Percentiles rank a stretch among this genome's conserved stretches.
These are phyloP conservation scores for Ogataea minuta DNA, from an alignment of 805 yeast species.

Conservation along the genomic window DNA sequence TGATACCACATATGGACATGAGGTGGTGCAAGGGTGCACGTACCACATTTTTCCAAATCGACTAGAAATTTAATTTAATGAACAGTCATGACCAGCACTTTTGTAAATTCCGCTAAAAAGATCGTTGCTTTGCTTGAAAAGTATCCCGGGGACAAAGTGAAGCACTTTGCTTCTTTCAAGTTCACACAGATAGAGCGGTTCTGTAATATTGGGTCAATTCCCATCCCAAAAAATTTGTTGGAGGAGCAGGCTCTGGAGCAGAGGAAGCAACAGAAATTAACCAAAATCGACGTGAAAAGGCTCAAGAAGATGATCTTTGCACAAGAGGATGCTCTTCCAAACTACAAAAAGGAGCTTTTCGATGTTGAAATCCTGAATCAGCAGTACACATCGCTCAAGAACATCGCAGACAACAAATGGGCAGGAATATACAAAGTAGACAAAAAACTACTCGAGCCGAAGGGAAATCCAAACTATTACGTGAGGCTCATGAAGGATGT, in stretches of 20 bases:
- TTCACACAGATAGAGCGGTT: slow-evolving; percentile 60
- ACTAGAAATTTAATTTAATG: slow-evolving; percentile 7
- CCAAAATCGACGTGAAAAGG: slow-evolving; percentile 34
- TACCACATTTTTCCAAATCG: slow-evolving; percentile 4
- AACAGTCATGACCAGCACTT: slow-evolving; percentile 7
- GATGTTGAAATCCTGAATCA: slow-evolving; percentile 46
- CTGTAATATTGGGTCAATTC: slow-evolving; percentile 49
- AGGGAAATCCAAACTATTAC: slow-evolving; percentile 81
- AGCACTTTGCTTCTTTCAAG: slow-evolving; percentile 69
- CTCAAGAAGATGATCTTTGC: slow-evolving; percentile 39
- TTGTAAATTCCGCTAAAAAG: slow-evolving; percentile 40
- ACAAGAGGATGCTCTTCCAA: slow-evolving; percentile 36
- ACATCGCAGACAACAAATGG: slow-evolving; percentile 59
- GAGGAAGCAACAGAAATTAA: slow-evolving; percentile 37
- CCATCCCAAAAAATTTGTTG: slow-evolving; percentile 37
- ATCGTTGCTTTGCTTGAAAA: slow-evolving; percentile 57
- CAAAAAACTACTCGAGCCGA: slow-evolving; percentile 70
- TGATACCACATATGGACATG: slow-evolving; percentile 1
- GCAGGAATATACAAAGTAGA: slow-evolving; percentile 60
- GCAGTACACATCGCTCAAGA: slow-evolving; percentile 58
- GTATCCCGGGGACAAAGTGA: slow-evolving; percentile 67
- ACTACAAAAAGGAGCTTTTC: slow-evolving; percentile 47
- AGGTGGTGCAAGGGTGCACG: slow-evolving; percentile 7
- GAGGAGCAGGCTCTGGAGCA: slow-evolving; percentile 32
- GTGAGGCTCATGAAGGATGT: slow-evolving; percentile 67